These are phyloP conservation scores for Vaccinium myrtillus DNA, from an alignment of 148 eudicot genomes.

Conservation along the genomic window DNA sequence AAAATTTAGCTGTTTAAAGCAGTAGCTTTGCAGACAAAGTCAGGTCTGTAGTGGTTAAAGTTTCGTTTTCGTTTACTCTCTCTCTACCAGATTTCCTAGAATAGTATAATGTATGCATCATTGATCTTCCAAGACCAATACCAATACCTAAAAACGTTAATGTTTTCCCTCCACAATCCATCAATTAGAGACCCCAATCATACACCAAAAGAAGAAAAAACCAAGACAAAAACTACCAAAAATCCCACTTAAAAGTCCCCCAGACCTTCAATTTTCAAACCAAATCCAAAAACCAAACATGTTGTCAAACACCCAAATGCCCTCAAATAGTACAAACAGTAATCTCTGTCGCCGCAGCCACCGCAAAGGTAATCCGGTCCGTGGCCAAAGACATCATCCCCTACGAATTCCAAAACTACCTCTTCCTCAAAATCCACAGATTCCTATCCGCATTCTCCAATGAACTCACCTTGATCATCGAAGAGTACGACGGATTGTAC, in stretches of 20 bases:
- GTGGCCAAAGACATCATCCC: slow-evolving; percentile 17
- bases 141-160: too few relatives aligned
- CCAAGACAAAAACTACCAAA: not conserved
- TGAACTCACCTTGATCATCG: slow-evolving; percentile 22
- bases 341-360: slow-evolving; percentile 31
- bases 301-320: slow-evolving; percentile 17
- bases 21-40: too few relatives aligned
- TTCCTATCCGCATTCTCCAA: slow-evolving; percentile 14
- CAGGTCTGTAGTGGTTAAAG: too few relatives aligned
- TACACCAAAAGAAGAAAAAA: too few relatives aligned
- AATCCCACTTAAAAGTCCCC: not conserved
- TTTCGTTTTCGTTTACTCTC: too few relatives aligned
- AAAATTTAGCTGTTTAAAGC: too few relatives aligned
- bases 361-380: slow-evolving; percentile 29
- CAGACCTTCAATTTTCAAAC: not conserved
- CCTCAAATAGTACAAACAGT: slow-evolving; percentile 23
- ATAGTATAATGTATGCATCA: too few relatives aligned
- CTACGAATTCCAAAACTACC: slow-evolving; percentile 11
- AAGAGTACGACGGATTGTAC: slow-evolving; percentile 28
- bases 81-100: too few relatives aligned
- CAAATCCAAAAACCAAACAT: slow-evolving; percentile 3
- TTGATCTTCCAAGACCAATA: too few relatives aligned
- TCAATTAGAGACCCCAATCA: too few relatives aligned
- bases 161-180: too few relatives aligned
- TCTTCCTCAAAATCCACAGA: slow-evolving; percentile 4